phyloP scores from a whole-genome alignment of 495 filamentous ascomycete genomes.

The Penicillium soppii region DNA sequence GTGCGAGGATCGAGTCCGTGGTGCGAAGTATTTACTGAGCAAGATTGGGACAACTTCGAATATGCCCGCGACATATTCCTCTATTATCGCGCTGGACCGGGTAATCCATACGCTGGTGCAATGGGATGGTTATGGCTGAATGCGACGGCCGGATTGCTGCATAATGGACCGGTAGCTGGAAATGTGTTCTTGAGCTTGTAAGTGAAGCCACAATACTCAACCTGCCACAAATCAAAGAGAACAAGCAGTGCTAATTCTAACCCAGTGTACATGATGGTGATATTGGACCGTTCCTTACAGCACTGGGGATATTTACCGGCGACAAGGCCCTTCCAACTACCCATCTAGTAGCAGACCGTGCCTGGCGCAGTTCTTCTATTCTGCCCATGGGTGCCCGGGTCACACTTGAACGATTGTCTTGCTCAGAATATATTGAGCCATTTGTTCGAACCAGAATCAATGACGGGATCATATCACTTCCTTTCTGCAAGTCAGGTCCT shows the following conservation, averaged over 20 bases:
- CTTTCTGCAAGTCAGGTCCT: constrained; percentile 51
- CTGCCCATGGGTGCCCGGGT: constrained; percentile 60
- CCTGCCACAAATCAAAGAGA: no score
- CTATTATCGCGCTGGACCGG: constrained; percentile 61
- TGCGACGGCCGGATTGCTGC: constrained; percentile 52
- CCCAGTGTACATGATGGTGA: constrained; percentile 59
- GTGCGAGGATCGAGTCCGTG: constrained; percentile 55
- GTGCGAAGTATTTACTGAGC: constrained; percentile 56
- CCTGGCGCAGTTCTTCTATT: constrained; percentile 55
- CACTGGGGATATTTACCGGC: constrained; percentile 53
- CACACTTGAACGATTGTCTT: constrained; percentile 54
- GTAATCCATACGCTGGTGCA: constrained; percentile 52
- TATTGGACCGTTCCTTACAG: constrained; percentile 55
- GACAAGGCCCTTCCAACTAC: constrained; percentile 42
- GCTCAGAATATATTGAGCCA: constrained; percentile 21
- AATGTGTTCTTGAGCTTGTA: constrained; percentile 60
- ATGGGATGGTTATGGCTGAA: constrained; percentile 67
- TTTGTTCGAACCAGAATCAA: constrained; percentile 60
- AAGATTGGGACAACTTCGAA: constrained; percentile 58
- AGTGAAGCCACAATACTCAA: constrained; percentile 14
- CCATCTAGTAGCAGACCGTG: constrained; percentile 38
- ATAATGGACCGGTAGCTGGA: constrained; percentile 46
- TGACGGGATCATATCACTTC: constrained; percentile 54
- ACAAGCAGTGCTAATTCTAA: background rate
- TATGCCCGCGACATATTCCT: constrained; percentile 61